Evolutionary conservation across 2,329 filamentous ascomycete species (phyloP).

Genomic region (Albophoma yamanashiensis): DNA sequence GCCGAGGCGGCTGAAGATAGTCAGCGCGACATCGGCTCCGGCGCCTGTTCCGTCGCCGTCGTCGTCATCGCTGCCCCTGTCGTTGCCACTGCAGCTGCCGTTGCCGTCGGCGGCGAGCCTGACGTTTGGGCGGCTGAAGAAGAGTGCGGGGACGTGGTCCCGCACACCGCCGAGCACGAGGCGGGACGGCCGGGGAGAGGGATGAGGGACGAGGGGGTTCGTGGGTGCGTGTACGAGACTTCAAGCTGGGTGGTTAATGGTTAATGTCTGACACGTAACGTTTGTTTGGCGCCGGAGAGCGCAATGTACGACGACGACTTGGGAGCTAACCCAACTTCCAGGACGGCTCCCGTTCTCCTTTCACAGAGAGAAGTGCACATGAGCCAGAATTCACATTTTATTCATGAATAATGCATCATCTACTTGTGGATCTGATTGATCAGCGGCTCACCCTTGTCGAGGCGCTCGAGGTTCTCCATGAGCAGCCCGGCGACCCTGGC

Average conservation of each 20-base stretch:
- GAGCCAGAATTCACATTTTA: too few relatives aligned
- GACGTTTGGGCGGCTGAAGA: constrained; percentile 40
- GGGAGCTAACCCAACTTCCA: neutral
- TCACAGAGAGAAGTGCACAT: neutral
- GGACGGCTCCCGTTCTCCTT: neutral
- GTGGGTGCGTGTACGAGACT: neutral
- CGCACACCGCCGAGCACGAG: constrained; percentile 29
- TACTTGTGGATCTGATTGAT: constrained; percentile 6
- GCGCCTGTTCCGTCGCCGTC: constrained; percentile 1
- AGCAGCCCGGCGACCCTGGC: constrained; percentile 15
- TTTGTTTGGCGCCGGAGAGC: neutral
- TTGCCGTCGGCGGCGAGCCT: constrained; percentile 28
- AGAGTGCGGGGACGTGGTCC: constrained; percentile 35
- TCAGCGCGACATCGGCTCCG: constrained; percentile 12
- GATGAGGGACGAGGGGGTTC: neutral
- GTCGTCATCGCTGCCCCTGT: constrained; percentile 11
- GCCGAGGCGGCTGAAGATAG: constrained; percentile 10
- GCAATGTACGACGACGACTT: neutral
- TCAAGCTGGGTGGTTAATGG: neutral
- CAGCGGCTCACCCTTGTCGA: constrained; percentile 14
- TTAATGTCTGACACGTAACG: neutral
- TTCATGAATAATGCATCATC: neutral
- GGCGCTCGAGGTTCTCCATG: constrained; percentile 16
- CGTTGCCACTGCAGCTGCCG: constrained; percentile 10
- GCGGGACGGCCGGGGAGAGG: constrained; percentile 18